Base-by-base conservation (phyloP, 2,329 filamentous ascomycete genomes). In the Cordyceps tenuipes region DNA sequence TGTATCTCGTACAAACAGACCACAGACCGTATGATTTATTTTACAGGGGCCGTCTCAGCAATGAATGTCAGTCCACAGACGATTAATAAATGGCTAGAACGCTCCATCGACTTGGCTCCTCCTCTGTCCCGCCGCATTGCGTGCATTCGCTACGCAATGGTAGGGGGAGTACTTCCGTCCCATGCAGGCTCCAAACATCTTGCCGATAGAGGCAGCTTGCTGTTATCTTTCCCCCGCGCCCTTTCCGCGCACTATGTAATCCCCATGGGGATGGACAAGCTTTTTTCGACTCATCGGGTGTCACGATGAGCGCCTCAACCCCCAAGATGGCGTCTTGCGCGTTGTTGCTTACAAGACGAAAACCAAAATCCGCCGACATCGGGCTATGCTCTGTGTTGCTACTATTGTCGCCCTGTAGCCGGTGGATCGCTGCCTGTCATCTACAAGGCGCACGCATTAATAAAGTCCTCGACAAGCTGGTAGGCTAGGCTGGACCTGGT, bases 51-150 rank as follows among this genome's bases (percentile, higher is more conserved):
- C 13, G 23, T 46, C 46, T 44, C 36, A 55, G 52, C 39, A 39
- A 46, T 21, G 13, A 46, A 31, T 46, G 52, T 41, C 52, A 51
- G 49, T 23, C 49, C 49, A 51, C 49, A 36, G 26, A 44, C 29
- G 54, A 49, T 57, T 44, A 44, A 57, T 49, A 56, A 57, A 49
- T 49, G 34, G 44, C 50, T 29, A 52, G 9, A 43, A 52, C 12
- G 21, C 13, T 53, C 36, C 36, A 39, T 51, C 31, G 49, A 31
- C 29, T 19, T 19, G 48, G 19, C 29, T 36, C 34, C 29, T 36
- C 34, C 50, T 26, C 36, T 34, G 34, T 53, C 34, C 50, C 50
- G 34, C 50, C n/a, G 43, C 10, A 46, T 21, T 46, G 15, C n/a
- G 41, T 43, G 15, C 41, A 43, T 5, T 19, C 15, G 41, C 15